Base-by-base conservation (phyloP, 2,329 filamentous ascomycete genomes). In the Phyllosticta citrichinensis region DNA sequence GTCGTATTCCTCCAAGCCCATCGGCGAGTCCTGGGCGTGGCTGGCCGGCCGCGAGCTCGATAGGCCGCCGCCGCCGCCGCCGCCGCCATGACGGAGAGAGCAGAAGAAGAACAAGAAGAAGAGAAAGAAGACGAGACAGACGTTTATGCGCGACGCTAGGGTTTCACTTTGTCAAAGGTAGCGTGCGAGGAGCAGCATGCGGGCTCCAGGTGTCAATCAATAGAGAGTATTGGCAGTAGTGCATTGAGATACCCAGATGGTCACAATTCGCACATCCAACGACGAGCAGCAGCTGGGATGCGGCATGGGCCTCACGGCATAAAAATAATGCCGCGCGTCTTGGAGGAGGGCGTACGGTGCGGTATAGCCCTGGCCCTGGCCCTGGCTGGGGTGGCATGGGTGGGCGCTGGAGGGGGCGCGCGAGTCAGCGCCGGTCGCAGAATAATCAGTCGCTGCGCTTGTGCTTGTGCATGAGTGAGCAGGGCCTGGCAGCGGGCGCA, bases 271-370 rank as follows among this genome's bases (percentile, higher is more conserved):
- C 9, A 30, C 27, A 30, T 30, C 6, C 27, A 30, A 30, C 9
- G 27, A 30, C 27, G 27, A 30, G 6, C 27, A 30, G 27, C 33
- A 40, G 33, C 33, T 40, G 11, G 33, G 33, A 40, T 40, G 33
- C 33, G 33, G 8, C 33, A 40, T 40, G 9, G 33, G 33, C 14
- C 4, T 11, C 33, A 17, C 66, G 67, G 70, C 71, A 72, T 68
- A 68, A 61, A 68, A 70, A 64, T 71, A 70, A 70, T 73, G 71
- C 71, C 69, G 68, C 70, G 68, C 66, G 69, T 67, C 69, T 68
- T 69, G 22, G 22, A 3, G 22, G 22, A 3, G 22, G 22, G 22
- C 2, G 22, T 22, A 22, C 22, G 22, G 22, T 22, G 3, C 22
- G 22, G 22, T 22, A 22, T 22, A 22, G 22, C 22, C 3, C 22